These are phyloP conservation scores for Mortierella sp. DNA, from an alignment of 371 early-diverging fungal species.

Conservation along the genomic window DNA sequence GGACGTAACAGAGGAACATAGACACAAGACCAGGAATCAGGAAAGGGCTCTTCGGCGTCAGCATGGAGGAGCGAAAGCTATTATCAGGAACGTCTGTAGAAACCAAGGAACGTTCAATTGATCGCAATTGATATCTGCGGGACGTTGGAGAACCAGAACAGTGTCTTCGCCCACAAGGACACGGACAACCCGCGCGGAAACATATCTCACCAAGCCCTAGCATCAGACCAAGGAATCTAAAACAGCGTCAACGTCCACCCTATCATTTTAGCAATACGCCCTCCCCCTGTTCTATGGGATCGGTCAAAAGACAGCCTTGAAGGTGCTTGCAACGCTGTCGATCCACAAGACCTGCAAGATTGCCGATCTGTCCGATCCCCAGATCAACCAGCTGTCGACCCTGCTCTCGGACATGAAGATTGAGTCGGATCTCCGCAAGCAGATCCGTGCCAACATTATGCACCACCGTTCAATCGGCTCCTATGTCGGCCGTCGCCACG, in stretches of 20 bases:
- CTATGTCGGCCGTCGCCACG: conserved; percentile 89
- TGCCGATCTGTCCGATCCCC: conserved; percentile 86
- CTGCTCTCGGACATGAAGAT: conserved; percentile 91
- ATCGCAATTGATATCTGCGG: not conserved
- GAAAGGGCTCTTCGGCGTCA: not conserved
- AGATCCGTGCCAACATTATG: conserved; percentile 84
- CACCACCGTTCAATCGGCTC: conserved; percentile 86
- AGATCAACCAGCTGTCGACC: conserved; percentile 88
- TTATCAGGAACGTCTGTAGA: not conserved
- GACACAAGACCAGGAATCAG: not conserved
- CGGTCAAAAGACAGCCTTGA: conserved; percentile 81
- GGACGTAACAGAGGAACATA: not conserved
- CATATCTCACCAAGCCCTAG: not conserved
- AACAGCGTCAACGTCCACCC: not conserved
- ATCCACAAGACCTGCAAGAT: conserved; percentile 86
- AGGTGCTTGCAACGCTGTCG: conserved; percentile 83
- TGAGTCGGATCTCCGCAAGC: conserved; percentile 89
- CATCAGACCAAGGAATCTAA: not conserved
- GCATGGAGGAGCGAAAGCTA: too few relatives aligned
- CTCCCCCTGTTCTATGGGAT: conserved; percentile 95
- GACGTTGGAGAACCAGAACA: not conserved
- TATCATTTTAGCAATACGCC: conserved; percentile 51
- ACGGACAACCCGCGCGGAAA: too few relatives aligned
- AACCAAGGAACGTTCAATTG: not conserved
- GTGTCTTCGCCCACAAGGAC: not conserved